phyloP scores from a whole-genome alignment of 352 stramenopile species.

The Pythium brachiatum region DNA sequence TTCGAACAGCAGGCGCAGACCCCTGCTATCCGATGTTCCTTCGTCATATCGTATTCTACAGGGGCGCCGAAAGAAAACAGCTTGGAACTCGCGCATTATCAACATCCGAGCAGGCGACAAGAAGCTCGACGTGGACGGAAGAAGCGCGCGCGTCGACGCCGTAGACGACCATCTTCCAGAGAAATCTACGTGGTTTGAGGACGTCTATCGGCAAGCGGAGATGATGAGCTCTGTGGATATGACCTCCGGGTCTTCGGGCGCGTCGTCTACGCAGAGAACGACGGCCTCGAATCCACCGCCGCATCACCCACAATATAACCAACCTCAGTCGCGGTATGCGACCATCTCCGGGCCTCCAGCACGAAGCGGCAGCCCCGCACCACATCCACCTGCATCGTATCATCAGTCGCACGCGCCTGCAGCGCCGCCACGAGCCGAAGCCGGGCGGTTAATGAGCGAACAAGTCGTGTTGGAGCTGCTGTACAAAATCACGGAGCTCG shows the following conservation, averaged over 20 bases:
- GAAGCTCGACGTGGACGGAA: background rate
- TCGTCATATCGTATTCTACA: conserved; percentile 7
- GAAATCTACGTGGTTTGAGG: background rate
- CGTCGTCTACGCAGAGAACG: conserved; percentile 21
- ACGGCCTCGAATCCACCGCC: conserved; percentile 4
- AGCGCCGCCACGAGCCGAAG: conserved; percentile 26
- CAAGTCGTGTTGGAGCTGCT: conserved; percentile 84
- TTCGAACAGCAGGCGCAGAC: too few species aligned
- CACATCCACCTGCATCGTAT: conserved; percentile 3
- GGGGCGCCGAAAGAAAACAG: conserved; percentile 24
- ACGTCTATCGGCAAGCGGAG: conserved; percentile 5
- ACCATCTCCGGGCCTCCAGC: background rate
- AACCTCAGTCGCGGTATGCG: conserved; percentile 10
- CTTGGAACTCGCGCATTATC: conserved; percentile 6
- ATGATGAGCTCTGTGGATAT: conserved; percentile 34
- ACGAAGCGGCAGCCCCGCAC: conserved; percentile 13
- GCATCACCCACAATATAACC: conserved; percentile 7
- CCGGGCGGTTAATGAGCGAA: conserved; percentile 73
- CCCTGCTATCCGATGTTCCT: conserved; percentile 17
- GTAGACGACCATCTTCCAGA: conserved; percentile 4
- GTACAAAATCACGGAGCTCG: conserved; percentile 80
- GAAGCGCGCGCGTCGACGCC: background rate
- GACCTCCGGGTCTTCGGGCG: conserved; percentile 14
- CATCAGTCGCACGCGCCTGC: conserved; percentile 6
- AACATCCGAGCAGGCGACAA: conserved; percentile 1